Conservation (phyloP, 2,329 filamentous ascomycete genomes). For the Pestalotiopsis sp. region DNA sequence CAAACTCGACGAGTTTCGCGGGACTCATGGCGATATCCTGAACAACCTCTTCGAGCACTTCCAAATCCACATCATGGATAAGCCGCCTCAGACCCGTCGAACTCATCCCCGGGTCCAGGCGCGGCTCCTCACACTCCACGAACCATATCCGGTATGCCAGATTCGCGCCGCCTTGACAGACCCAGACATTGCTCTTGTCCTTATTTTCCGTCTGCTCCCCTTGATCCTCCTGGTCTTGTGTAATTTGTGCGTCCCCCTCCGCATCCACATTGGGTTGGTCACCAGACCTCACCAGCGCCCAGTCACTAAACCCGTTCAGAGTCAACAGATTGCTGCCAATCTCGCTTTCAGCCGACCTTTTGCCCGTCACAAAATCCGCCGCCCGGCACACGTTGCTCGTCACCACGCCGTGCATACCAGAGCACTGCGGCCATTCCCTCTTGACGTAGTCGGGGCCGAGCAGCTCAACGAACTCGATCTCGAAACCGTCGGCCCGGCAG, state of each 20-base stretch:
- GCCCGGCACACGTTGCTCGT: conserved; percentile 11
- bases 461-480: conserved; percentile 10
- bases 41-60: conserved; percentile 15
- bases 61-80: conserved; percentile 3
- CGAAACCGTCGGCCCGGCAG: not conserved
- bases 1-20: conserved; percentile 14
- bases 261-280: no score
- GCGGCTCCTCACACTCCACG: not conserved
- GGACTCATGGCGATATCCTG: conserved; percentile 19
- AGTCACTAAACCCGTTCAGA: not conserved
- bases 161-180: not conserved
- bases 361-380: conserved; percentile 10
- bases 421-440: not conserved
- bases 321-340: not conserved
- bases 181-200: not conserved
- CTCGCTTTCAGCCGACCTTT: not conserved
- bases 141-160: conserved; percentile 2
- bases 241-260: not conserved
- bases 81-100: conserved; percentile 19
- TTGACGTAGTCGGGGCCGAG: conserved; percentile 11
- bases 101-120: conserved; percentile 19
- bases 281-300: not conserved
- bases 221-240: not conserved
- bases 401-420: conserved; percentile 8
- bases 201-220: no score